phyloP scores from a whole-genome alignment of 2,329 filamentous ascomycete species.

The Lachnellula subtilissima region DNA sequence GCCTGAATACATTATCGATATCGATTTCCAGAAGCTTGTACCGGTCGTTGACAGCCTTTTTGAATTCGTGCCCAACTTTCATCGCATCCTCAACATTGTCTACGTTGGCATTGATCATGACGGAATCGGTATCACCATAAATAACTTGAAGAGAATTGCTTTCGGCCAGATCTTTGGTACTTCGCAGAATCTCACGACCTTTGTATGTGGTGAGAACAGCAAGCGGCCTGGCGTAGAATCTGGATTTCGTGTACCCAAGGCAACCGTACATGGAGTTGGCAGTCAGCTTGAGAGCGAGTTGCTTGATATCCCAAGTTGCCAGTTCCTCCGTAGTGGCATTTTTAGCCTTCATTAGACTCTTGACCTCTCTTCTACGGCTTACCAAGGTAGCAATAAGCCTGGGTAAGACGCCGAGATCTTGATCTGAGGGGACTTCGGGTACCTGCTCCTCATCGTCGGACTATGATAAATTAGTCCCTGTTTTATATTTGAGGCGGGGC shows the following conservation, averaged over 20 bases:
- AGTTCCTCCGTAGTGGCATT: conserved; percentile 79
- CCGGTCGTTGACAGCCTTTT: conserved; percentile 86
- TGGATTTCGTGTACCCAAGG: conserved; percentile 91
- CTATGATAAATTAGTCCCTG: conserved; percentile 33
- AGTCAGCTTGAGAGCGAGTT: conserved; percentile 91
- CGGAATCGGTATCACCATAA: conserved; percentile 97
- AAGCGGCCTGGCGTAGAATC: conserved; percentile 92
- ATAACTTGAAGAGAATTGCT: conserved; percentile 89
- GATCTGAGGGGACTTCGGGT: conserved; percentile 75
- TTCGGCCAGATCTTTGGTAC: conserved; percentile 93
- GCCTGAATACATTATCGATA: conserved; percentile 94
- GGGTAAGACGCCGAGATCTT: conserved; percentile 81
- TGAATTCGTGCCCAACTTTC: conserved; percentile 91
- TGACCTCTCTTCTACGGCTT: conserved; percentile 82
- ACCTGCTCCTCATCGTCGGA: conserved; percentile 81
- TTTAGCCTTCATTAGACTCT: conserved; percentile 95
- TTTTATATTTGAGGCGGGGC: neutral
- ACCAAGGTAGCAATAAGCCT: conserved; percentile 90
- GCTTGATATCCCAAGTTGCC: conserved; percentile 96
- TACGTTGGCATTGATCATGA: conserved; percentile 99
- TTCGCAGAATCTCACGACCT: conserved; percentile 92
- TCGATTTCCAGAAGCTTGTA: conserved; percentile 95
- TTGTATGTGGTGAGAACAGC: conserved; percentile 96
- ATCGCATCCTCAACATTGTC: conserved; percentile 87
- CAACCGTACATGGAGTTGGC: conserved; percentile 99